Percentiles rank a stretch among this genome's conserved stretches.
Evolutionary conservation across 225 moss, liverwort and hornwort species (phyloP).

Genomic region (Anthoceros angustus): DNA sequence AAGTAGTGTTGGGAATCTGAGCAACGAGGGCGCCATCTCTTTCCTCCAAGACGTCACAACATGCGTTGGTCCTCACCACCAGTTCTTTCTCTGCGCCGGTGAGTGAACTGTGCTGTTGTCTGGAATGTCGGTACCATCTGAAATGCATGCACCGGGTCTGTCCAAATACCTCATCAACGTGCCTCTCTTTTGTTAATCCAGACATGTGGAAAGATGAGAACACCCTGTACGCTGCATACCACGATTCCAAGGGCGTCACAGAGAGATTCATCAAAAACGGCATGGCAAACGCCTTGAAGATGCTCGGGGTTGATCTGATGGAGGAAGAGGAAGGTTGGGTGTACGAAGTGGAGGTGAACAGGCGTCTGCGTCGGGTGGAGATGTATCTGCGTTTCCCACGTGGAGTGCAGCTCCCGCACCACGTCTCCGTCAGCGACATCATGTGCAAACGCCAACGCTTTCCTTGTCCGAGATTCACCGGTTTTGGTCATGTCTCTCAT

Average conservation of each 20-base stretch:
- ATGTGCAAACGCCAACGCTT: slow-evolving; percentile 11
- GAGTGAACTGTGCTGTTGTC: background rate
- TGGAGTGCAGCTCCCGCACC: slow-evolving; percentile 25
- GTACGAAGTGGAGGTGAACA: slow-evolving; percentile 66
- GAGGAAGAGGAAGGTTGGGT: slow-evolving; percentile 27
- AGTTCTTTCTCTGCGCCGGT: slow-evolving; percentile 71
- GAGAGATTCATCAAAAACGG: slow-evolving; percentile 80
- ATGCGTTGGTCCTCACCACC: slow-evolving; percentile 36
- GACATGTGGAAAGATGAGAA: slow-evolving; percentile 73
- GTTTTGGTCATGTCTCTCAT: too few relatives aligned
- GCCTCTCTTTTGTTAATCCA: slow-evolving; percentile 10
- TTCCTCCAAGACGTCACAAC: slow-evolving; percentile 36
- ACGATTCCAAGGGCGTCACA: slow-evolving; percentile 47
- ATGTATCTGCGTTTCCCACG: slow-evolving; percentile 52
- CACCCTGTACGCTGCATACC: slow-evolving; percentile 49
- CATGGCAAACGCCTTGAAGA: slow-evolving; percentile 53
- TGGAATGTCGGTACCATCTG: background rate
- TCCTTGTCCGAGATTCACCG: background rate
- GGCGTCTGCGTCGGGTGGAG: slow-evolving; percentile 40
- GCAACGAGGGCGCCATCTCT: slow-evolving; percentile 21
- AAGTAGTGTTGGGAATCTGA: slow-evolving; percentile 59
- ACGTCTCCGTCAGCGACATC: slow-evolving; percentile 18
- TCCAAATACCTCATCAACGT: background rate
- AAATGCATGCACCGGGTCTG: background rate
- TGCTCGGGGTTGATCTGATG: slow-evolving; percentile 23